Evolutionary conservation across 805 yeast species (phyloP).

Genomic region (Kregervanrija delftensis): DNA sequence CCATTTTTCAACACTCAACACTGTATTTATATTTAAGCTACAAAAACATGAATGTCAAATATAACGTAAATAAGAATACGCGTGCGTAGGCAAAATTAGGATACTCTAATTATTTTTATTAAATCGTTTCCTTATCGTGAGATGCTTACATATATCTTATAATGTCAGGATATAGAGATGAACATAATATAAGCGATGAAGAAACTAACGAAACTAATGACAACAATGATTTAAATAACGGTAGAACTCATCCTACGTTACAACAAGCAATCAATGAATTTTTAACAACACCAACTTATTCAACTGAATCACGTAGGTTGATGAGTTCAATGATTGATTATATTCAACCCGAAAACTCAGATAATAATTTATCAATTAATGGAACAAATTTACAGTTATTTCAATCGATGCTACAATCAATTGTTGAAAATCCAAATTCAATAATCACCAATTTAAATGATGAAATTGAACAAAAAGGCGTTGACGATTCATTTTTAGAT

Average conservation of each 20-base stretch:
- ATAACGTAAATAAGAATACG: no score
- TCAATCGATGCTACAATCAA: slow-evolving; percentile 5
- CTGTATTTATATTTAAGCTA: no score
- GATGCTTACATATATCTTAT: not conserved
- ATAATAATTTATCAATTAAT: not conserved
- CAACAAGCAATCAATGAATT: slow-evolving; percentile 11
- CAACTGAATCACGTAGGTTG: slow-evolving; percentile 1
- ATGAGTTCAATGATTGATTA: slow-evolving; percentile 2
- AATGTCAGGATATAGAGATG: slow-evolving; percentile 16
- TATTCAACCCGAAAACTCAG: slow-evolving; percentile 1
- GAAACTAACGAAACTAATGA: not conserved
- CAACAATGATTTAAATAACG: not conserved
- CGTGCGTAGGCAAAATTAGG: no score
- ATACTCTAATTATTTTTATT: no score
- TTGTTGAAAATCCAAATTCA: slow-evolving; percentile 8
- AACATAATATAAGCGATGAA: slow-evolving; percentile 11
- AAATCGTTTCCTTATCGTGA: no score
- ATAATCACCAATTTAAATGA: slow-evolving; percentile 2
- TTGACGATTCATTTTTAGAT: slow-evolving; percentile 66
- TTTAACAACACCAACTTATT: slow-evolving; percentile 3
- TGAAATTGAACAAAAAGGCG: slow-evolving; percentile 34
- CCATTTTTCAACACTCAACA: slow-evolving; percentile 7
- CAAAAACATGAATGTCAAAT: no score
- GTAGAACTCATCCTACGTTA: slow-evolving; percentile 7
- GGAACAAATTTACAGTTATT: slow-evolving; percentile 2